These are phyloP conservation scores for Gynochthodes officinalis DNA, from an alignment of 257 asterid species.

Conservation along the genomic window DNA sequence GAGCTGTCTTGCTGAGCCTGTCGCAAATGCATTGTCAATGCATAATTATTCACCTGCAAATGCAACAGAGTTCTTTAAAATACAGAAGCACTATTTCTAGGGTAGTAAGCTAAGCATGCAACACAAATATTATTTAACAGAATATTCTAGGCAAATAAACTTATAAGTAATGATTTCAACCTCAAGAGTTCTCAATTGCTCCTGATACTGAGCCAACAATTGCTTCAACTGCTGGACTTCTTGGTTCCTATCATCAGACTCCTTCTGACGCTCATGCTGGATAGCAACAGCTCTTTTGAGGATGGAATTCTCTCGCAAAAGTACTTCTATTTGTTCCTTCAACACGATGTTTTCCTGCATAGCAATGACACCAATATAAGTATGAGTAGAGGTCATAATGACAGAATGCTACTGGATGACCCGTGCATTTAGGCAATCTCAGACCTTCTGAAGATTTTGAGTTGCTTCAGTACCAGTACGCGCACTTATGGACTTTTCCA, in stretches of 20 bases:
- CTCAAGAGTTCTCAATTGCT: constrained; percentile 71
- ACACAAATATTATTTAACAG: neutral
- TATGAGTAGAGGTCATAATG: neutral
- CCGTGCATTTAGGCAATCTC: neutral
- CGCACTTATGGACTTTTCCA: constrained; percentile 62
- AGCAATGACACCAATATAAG: neutral
- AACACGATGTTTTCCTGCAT: constrained; percentile 62
- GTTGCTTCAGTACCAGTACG: constrained; percentile 43
- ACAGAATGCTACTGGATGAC: neutral
- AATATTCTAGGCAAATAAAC: neutral
- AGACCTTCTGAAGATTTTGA: constrained; percentile 59
- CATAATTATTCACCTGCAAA: constrained; percentile 70
- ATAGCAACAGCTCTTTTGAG: constrained; percentile 80
- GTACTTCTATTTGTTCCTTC: constrained; percentile 63
- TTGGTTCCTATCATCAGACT: constrained; percentile 53
- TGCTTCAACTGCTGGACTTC: constrained; percentile 74
- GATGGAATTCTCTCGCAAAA: constrained; percentile 51
- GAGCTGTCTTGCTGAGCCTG: constrained; percentile 61
- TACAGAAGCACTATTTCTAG: neutral
- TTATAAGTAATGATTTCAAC: constrained; percentile 25
- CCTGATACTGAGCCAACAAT: constrained; percentile 63
- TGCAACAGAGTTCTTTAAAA: constrained; percentile 6
- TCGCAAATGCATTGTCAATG: constrained; percentile 56
- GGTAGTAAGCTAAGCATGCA: neutral
- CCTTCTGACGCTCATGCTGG: constrained; percentile 83